These are phyloP conservation scores for Pestalotiopsis sp. DNA, from an alignment of 2,329 filamentous ascomycete species.

Conservation along the genomic window DNA sequence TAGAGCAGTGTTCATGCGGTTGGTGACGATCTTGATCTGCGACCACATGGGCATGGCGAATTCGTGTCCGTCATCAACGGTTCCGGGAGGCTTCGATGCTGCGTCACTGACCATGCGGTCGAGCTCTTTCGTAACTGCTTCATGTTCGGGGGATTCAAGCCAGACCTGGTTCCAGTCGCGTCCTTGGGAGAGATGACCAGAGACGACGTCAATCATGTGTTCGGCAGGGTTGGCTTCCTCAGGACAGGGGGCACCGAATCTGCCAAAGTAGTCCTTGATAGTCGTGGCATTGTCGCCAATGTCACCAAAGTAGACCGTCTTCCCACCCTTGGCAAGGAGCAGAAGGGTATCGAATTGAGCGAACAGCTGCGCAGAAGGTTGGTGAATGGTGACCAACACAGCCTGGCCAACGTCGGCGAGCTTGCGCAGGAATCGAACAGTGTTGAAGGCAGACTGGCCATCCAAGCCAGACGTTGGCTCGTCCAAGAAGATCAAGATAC, in stretches of 20 bases:
- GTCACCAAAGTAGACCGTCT: constrained; percentile 69
- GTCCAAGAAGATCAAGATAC: constrained; percentile 59
- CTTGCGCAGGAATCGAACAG: constrained; percentile 66
- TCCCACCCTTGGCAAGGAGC: constrained; percentile 65
- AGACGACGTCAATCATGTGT: constrained; percentile 69
- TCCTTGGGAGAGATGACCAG: constrained; percentile 46
- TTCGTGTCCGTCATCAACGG: constrained; percentile 9
- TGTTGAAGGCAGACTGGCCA: constrained; percentile 67
- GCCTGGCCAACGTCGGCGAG: constrained; percentile 68
- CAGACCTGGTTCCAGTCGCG: constrained; percentile 72
- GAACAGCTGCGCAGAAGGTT: constrained; percentile 68
- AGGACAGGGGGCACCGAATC: constrained; percentile 64
- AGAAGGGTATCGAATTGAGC: constrained; percentile 68
- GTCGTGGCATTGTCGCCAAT: constrained; percentile 58
- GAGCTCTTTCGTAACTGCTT: constrained; percentile 7
- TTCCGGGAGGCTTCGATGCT: constrained; percentile 10
- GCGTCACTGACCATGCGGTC: constrained; percentile 6
- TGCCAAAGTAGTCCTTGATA: constrained; percentile 65
- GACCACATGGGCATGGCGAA: constrained; percentile 47
- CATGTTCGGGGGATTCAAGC: constrained; percentile 61
- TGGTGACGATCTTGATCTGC: constrained; percentile 65
- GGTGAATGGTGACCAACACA: constrained; percentile 70
- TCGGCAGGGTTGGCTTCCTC: constrained; percentile 71
- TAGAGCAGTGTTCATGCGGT: constrained; percentile 63
- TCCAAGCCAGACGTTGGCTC: constrained; percentile 69